phyloP scores from a whole-genome alignment of 495 filamentous ascomycete genomes.

The Sporormia fimetaria region DNA sequence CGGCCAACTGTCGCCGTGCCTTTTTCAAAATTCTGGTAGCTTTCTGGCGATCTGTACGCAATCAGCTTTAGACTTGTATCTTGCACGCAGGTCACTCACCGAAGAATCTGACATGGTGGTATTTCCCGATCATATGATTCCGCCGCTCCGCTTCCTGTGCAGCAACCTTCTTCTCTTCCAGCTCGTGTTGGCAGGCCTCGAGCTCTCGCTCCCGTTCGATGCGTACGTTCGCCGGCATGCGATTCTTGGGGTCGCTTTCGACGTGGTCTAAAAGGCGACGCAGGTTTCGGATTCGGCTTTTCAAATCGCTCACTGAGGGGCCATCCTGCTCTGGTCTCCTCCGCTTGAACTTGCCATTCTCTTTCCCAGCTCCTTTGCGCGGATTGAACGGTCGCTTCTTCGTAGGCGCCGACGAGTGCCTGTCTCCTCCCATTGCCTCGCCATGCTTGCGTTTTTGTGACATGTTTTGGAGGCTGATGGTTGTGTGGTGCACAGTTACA shows the following conservation, averaged over 20 bases:
- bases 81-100: constrained; percentile 37
- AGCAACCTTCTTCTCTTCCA: constrained; percentile 45
- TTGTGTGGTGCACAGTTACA: no score
- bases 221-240: constrained; percentile 61
- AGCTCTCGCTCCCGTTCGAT: constrained; percentile 74
- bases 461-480: constrained; percentile 8
- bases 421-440: constrained; percentile 6
- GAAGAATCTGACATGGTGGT: constrained; percentile 91
- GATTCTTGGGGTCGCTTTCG: constrained; percentile 29
- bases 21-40: constrained; percentile 58
- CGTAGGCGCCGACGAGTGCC: neutral
- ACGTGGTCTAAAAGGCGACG: constrained; percentile 49
- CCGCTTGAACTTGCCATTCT: constrained; percentile 1
- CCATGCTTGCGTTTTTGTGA: constrained; percentile 21
- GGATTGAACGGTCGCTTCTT: constrained; percentile 12
- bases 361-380: constrained; percentile 1
- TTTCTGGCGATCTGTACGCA: constrained; percentile 64
- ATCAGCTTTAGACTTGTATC: constrained; percentile 2
- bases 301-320: constrained; percentile 35
- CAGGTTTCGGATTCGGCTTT: constrained; percentile 51
- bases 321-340: neutral
- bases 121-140: constrained; percentile 67
- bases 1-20: constrained; percentile 45
- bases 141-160: constrained; percentile 38
- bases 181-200: constrained; percentile 58